Base-by-base conservation (phyloP, 176 grass and related monocot genomes). In the Ananas comosus region DNA sequence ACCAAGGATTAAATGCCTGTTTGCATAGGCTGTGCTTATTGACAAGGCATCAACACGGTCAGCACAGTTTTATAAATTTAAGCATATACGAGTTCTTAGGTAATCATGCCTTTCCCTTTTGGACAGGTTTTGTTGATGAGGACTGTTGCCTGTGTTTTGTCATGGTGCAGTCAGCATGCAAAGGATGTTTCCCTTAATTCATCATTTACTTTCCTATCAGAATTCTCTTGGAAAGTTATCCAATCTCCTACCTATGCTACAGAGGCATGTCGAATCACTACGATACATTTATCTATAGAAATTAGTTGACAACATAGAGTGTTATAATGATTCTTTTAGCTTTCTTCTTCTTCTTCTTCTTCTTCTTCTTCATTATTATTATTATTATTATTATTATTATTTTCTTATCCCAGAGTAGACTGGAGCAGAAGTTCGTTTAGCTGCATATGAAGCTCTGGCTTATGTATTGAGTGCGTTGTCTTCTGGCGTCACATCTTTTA, bases 201-300 rank as follows among this genome's bases (percentile, higher is more conserved):
- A 74, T 72, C 86, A 87, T 78, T 86, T 85, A 72, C 53, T 65
- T 89, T 87, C 69, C 74, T 96, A 23, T 92, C 74, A 86, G 76
- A 87, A 50, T 96, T 96, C 74, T 84, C 77, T 79, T 96, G 83
- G 88, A 76, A 84, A 85, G 92, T 86, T 81, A 86, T 87, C 53
- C 73, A 76, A 48, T 85, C 85, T 88, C 67, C 70, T 68, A 85
- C 66, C 67, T 28, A 70, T 75, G 58, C 79, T 52, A 87, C 81
- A 72, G 70, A 96, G 92, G 92, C 83, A 82, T 78, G 67, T 66
- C 78, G 49, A 51, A 74, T 83, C 63, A 10, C 51, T 68, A 50
- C 64, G 50, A 52, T 53, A 50, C 66, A 54, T 69, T 76, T 17
- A 59, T 18, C 16, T 14, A 59, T 14, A 59, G 19, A 14, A 17